These are phyloP conservation scores for Prunus padus DNA, from an alignment of 306 rosid genomes.

Conservation along the genomic window DNA sequence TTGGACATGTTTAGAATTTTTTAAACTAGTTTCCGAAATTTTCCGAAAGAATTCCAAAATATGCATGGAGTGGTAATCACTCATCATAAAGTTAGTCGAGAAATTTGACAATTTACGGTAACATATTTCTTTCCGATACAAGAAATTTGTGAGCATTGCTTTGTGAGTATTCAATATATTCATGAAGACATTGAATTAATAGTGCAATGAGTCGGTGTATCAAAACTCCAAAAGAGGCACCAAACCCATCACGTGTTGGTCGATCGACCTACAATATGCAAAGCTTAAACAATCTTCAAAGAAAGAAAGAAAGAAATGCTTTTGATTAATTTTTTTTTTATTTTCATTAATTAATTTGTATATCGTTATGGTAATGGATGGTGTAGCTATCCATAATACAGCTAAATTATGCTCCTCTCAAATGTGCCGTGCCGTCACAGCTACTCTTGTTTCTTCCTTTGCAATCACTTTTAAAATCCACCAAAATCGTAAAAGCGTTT, in stretches of 20 bases:
- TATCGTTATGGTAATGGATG: slow-evolving; percentile 33
- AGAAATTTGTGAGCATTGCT: too few species aligned
- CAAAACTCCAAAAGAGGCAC: not conserved
- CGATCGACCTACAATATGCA: slow-evolving; percentile 8
- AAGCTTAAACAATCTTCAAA: slow-evolving; percentile 28
- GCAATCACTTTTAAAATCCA: slow-evolving; percentile 5
- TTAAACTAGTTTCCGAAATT: too few species aligned
- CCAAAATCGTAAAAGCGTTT: slow-evolving; percentile 4
- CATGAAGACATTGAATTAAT: not conserved
- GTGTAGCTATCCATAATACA: not conserved
- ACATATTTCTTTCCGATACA: too few species aligned
- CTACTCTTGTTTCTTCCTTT: slow-evolving; percentile 43
- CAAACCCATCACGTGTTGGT: slow-evolving; percentile 30
- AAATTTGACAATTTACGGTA: too few species aligned
- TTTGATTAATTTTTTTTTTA: slow-evolving; percentile 34
- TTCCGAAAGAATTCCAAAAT: too few species aligned
- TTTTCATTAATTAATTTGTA: slow-evolving; percentile 5
- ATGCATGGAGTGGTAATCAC: too few species aligned
- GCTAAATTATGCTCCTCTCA: slow-evolving; percentile 23
- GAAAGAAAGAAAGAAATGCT: slow-evolving; percentile 34
- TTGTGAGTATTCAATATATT: not conserved
- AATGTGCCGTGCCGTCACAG: slow-evolving; percentile 47
- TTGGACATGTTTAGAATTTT: too few species aligned
- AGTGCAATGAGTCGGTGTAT: not conserved
- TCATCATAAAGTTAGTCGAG: not conserved